Base-by-base conservation (phyloP, 225 moss, liverwort and hornwort species). In the Pseudisothecium myosuroides region DNA sequence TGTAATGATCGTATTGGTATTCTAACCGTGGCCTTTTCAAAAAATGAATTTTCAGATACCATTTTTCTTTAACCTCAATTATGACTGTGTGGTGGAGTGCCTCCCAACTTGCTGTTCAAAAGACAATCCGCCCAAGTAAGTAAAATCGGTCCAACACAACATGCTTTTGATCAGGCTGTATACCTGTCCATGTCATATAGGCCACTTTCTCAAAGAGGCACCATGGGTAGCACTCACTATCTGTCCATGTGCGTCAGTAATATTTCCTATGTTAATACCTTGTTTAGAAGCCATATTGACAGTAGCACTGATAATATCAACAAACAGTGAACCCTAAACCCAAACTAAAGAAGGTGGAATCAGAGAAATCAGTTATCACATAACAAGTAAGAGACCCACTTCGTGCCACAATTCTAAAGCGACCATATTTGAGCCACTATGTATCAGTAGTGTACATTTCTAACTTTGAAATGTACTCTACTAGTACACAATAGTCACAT, bases 41-140 rank as follows among this genome's bases (percentile, higher is more conserved):
- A 31, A 31, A 63, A 59, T 68, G 84, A 66, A 56, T 47, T 80
- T 84, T 75, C 92, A 97, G 95, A 79, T 95, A 67, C 89, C 89
- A 37, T 84, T 47, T 84, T 89, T 89, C 68, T 67, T 78, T 43
- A 78, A 89, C 31, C 93, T 94, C 43, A 94, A 97, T 89, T 96
- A 91, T 41, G 94, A 96, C 56, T 94, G 89, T 6, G 69, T 92
- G 63, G 95, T 97, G 61, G 92, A 96, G 88, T 97, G 95, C 87
- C 83, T 97, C 67, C 95, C 95, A 83, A 95, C 95, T 80, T 95
- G 96, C 83, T 95, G 93, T 88, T 94, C 94, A 41, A 71, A 92
- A 45, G 87, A 88, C 66, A 96, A 94, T 85, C 95, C 94, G 11
- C 87, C 94, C 83, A 94, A 93, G 96, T 96, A 87, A 92, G 93